Evolutionary conservation across 73 alveolate genomes (phyloP), one percentile per base, ranked within the genome.

Genomic region (Stentor roeselii): DNA sequence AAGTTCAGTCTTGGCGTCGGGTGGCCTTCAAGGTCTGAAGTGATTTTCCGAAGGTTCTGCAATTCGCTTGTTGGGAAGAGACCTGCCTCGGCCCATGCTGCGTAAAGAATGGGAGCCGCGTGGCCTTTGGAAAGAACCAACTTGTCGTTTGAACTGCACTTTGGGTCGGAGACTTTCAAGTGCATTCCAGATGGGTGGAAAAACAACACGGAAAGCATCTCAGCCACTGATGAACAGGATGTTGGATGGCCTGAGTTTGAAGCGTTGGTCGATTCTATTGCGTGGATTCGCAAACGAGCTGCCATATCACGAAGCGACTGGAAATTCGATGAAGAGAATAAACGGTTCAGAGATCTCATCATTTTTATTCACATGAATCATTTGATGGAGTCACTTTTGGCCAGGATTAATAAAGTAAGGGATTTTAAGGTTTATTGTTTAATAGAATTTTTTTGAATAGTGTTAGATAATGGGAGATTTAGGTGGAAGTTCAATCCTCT

Each of bases 1-100:
- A 92, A 92, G 14, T 92, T 91, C 21, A 92, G 92, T 92, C 97
- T 92, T 74, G 97, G 97, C 75, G 94, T 90, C 14, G 97, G 97
- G 75, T 92, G 97, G 3, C 97, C 97, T 83, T 92, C 97, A 31
- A 92, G 84, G 58, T 89, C 91, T 0, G 90, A 76, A 40, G 75
- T 91, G 77, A 92, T 38, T 86, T 92, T 83, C 78, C 97, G 83
- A 42, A 92, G 86, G 80, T 75, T 86, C 50, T 82, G 41, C 41
- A 92, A 86, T 59, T 92, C 90, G 21, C 32, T 87, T 36, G 39
- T 42, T 21, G 87, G 84, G 78, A 90, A 60, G 36, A 60, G 84
- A 3, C 97, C 97, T 42, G 93, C 92, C 38, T 90, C 84, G 6
- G 92, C 89, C 95, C 94, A 90, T 11, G 97, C 97, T 30, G 97